These are phyloP conservation scores for Nicotiana tabacum DNA, from an alignment of 257 asterid genomes.

Conservation along the genomic window DNA sequence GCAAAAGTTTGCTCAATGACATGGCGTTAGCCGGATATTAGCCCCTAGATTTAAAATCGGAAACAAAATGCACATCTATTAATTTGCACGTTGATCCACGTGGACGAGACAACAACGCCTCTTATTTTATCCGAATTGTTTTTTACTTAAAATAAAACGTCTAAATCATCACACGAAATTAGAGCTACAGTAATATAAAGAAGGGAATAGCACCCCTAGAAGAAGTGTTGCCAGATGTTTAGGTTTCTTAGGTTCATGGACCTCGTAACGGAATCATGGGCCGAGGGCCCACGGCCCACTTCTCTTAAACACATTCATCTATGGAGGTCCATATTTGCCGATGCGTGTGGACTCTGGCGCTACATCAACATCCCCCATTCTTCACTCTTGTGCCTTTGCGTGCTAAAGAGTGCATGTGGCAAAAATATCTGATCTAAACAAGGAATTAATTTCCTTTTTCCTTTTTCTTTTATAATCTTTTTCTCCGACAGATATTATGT, in stretches of 20 bases:
- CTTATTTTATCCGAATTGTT: neutral
- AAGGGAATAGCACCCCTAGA: neutral
- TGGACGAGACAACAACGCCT: no score
- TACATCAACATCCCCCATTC: no score
- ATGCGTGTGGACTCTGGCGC: neutral
- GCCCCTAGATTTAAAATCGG: neutral
- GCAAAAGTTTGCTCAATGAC: neutral
- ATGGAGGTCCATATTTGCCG: neutral
- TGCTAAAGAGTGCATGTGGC: neutral
- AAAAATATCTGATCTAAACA: neutral
- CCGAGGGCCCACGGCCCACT: neutral
- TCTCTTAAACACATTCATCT: neutral
- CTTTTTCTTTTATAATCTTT: neutral
- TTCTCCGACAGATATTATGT: neutral
- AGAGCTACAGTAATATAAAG: no score
- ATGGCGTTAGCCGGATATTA: neutral
- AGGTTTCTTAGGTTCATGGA: neutral
- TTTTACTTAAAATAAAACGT: neutral
- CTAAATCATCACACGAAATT: no score
- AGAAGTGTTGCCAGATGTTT: neutral
- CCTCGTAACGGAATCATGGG: neutral
- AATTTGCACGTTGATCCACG: no score
- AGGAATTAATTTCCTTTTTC: neutral
- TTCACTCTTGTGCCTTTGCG: neutral
- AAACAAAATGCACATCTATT: neutral